Evolutionary conservation across 805 yeast species (phyloP).

Genomic region (Saitoella complicata): DNA sequence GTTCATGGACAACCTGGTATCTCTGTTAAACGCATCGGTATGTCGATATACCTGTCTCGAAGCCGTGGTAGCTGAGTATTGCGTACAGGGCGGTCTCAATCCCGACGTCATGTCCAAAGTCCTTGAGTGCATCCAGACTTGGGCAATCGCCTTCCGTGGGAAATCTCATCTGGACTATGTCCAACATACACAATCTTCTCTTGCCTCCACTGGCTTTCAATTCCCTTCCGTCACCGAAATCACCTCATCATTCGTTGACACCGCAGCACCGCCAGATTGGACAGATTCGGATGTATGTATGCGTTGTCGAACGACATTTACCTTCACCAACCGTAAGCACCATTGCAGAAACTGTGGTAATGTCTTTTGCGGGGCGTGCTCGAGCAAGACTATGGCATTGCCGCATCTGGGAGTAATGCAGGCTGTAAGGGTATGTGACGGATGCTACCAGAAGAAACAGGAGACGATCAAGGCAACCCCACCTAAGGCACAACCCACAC

Average conservation of each 20-base stretch:
- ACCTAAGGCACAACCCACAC: constrained; percentile 4
- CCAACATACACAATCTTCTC: constrained; percentile 39
- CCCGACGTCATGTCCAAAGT: constrained; percentile 42
- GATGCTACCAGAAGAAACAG: constrained; percentile 47
- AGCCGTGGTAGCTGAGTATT: neutral
- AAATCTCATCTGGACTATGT: constrained; percentile 53
- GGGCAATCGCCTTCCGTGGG: constrained; percentile 59
- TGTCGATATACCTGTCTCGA: too few relatives aligned
- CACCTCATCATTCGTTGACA: constrained; percentile 44
- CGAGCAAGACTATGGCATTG: constrained; percentile 52
- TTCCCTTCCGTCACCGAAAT: constrained; percentile 14
- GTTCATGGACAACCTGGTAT: constrained; percentile 62
- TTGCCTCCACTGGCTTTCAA: constrained; percentile 34
- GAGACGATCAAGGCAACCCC: constrained; percentile 20
- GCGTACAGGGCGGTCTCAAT: constrained; percentile 24
- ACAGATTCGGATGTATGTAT: constrained; percentile 88
- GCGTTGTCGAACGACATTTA: constrained; percentile 71
- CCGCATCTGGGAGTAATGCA: constrained; percentile 75
- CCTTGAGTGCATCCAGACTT: constrained; percentile 51
- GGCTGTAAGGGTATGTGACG: constrained; percentile 87
- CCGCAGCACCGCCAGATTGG: constrained; percentile 96
- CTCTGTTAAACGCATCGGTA: constrained; percentile 19
- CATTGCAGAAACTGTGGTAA: constrained; percentile 98
- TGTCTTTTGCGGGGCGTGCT: constrained; percentile 72
- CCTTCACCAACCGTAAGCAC: constrained; percentile 77